A percentile compares a stretch with the other conserved stretches of the same genome.
phyloP scores from a whole-genome alignment of 2,329 filamentous ascomycete genomes.

The Aspergillus novoparasiticus region DNA sequence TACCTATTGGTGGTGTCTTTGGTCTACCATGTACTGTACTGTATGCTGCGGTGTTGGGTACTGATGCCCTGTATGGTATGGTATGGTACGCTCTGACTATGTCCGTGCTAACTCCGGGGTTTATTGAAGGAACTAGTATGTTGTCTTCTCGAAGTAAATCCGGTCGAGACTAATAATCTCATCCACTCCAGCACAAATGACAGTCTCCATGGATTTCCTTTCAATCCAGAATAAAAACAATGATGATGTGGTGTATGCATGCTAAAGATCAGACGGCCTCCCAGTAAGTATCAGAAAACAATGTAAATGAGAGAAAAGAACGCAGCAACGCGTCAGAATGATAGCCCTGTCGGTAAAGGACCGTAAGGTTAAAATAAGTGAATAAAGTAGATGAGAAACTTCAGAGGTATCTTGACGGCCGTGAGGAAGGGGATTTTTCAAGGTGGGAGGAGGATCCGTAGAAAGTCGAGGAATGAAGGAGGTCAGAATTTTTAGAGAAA shows the following conservation, averaged over 20 bases:
- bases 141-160: neutral
- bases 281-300: slow-evolving; percentile 7
- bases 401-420: slow-evolving; percentile 23
- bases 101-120: neutral
- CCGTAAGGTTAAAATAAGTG: slow-evolving; percentile 8
- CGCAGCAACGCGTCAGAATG: neutral
- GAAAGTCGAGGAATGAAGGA: neutral
- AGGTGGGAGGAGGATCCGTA: slow-evolving; percentile 2
- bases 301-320: neutral
- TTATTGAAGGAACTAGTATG: neutral
- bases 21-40: neutral
- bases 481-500: slow-evolving; percentile 7
- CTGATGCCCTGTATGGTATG: neutral
- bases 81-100: neutral
- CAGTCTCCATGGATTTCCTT: neutral
- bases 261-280: slow-evolving; percentile 9
- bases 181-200: neutral
- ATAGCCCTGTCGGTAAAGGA: slow-evolving; percentile 4
- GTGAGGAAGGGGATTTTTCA: slow-evolving; percentile 8
- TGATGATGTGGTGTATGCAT: slow-evolving; percentile 10
- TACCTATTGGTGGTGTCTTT: neutral
- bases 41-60: neutral
- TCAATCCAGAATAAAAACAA: neutral
- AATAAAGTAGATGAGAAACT: slow-evolving; percentile 15
- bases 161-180: neutral